Evolutionary conservation across 176 grass and related monocot genomes (phyloP), one percentile per base, ranked within the genome.

Genomic region (Lolium rigidum): DNA sequence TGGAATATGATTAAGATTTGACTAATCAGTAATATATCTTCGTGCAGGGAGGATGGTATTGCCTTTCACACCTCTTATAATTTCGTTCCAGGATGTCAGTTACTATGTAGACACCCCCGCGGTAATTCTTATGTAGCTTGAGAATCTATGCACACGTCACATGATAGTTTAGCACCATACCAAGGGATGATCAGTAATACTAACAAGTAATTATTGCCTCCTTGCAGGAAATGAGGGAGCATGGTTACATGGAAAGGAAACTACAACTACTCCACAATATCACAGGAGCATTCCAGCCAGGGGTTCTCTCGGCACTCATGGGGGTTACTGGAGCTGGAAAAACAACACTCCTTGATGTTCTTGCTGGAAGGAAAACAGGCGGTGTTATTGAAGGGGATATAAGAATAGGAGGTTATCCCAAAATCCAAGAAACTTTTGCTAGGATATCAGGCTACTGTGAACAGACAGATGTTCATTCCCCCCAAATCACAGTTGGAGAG

Each of bases 361-460:
- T 96, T 77, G 52, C 89, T 77, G 91, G 94, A 43, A 91, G 94
- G 47, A 96, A 96, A 88, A 96, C 91, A 14, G 91, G 87, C 1
- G 89, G 94, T 51, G 28, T 80, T 72, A 88, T 91, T n/a, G 87
- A 96, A 88, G 94, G 91, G 80, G 87, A 93, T 13, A 90, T 96
- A 93, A 88, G 74, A 83, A 90, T 96, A 74, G 91, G 84, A 41
- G 94, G 91, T n/a, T 93, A 93, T 84, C 87, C 94, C 78, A 93
- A 96, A 84, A 31, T 88, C 10, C 91, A 96, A 17, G 4, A 91
- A 81, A 91, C 91, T 9, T 96, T 96, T 77, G 89, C 91, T 65
- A 93, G 94, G 65, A 91, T 96, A 88, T 96, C 94, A 77, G 91
- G 89, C 49, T 96, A 93, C 8, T 96, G 94, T 38, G 94, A 96